Conservation (phyloP, 2,329 filamentous ascomycete species). For the Fusarium sp. region DNA sequence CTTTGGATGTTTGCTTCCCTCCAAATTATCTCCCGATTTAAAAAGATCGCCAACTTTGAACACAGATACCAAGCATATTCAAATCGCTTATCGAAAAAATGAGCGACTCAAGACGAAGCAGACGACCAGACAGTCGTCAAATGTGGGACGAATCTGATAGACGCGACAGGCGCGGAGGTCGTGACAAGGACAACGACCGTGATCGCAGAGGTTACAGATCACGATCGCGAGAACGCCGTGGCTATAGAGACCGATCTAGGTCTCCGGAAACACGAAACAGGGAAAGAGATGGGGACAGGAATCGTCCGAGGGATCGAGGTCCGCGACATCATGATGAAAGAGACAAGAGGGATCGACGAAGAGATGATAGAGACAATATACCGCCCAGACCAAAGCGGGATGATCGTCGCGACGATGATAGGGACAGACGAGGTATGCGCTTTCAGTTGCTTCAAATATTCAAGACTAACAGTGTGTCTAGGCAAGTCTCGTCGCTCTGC, state of each 20-base stretch:
- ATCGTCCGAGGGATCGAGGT: conserved; percentile 49
- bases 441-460: background rate
- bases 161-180: conserved; percentile 49
- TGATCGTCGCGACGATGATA: conserved; percentile 44
- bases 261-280: conserved; percentile 52
- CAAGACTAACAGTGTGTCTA: conserved; percentile 26
- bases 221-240: conserved; percentile 51
- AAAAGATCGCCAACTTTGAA: background rate
- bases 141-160: conserved; percentile 70
- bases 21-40: conserved; percentile 4
- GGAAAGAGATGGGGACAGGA: conserved; percentile 54
- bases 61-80: background rate
- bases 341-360: conserved; percentile 40
- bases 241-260: conserved; percentile 53
- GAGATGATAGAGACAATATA: conserved; percentile 45
- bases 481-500: conserved; percentile 53
- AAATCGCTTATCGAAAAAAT: conserved; percentile 36
- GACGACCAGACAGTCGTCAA: conserved; percentile 64
- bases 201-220: conserved; percentile 51
- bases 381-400: conserved; percentile 37
- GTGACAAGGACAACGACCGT: conserved; percentile 49
- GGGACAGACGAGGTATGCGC: conserved; percentile 44
- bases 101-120: conserved; percentile 50
- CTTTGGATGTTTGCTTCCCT: conserved; percentile 5
- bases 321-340: conserved; percentile 47